Percentiles rank a stretch among this genome's conserved stretches.
These are phyloP conservation scores for Larix kaempferi DNA, from an alignment of 75 land plant species.

Conservation along the genomic window DNA sequence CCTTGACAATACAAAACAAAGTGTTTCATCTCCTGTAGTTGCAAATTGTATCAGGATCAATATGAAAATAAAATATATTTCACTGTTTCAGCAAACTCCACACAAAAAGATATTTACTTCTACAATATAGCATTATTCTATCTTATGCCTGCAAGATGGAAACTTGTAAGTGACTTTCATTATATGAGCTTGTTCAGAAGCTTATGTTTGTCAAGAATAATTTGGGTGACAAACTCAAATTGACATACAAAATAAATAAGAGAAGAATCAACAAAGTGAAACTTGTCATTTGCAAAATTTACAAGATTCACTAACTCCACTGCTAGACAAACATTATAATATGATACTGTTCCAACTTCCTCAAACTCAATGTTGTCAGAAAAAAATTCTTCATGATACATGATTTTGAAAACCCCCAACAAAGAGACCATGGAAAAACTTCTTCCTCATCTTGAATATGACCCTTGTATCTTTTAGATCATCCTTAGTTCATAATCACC, in stretches of 20 bases:
- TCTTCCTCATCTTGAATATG: not conserved
- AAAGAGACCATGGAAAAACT: not conserved
- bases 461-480: slow-evolving; percentile 1
- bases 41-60: not conserved
- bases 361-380: not conserved
- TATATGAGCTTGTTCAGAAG: not conserved
- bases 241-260: not conserved
- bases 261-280: not conserved
- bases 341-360: too few species aligned
- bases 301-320: slow-evolving; percentile 1
- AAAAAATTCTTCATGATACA: not conserved
- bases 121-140: not conserved
- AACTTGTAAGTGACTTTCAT: not conserved
- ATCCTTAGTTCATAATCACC: slow-evolving; percentile 64
- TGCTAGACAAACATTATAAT: not conserved
- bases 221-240: not conserved
- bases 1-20: not conserved
- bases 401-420: not conserved
- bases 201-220: not conserved
- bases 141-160: not conserved
- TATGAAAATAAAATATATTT: not conserved
- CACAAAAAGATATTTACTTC: not conserved
- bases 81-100: not conserved
- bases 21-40: not conserved
- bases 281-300: not conserved